Evolutionary conservation across 2,329 filamentous ascomycete species (phyloP).

Genomic region (Colletotrichum sp.): DNA sequence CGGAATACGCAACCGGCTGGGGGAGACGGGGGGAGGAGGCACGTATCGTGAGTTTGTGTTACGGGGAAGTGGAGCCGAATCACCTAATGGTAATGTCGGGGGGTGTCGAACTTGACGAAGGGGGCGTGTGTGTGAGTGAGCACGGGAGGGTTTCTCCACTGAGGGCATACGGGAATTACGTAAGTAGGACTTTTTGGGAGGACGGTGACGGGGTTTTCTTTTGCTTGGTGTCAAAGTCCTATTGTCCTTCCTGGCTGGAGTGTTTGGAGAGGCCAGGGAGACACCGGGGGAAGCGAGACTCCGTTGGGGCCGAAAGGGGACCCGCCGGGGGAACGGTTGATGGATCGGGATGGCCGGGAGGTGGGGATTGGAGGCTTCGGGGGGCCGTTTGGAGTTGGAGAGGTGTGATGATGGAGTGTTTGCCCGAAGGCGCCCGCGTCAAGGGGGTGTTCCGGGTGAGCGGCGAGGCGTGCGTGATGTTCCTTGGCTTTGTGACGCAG

Average conservation of each 20-base stretch:
- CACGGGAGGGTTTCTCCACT: neutral
- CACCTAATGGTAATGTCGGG: neutral
- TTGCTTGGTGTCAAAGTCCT: neutral
- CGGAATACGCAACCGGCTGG: neutral
- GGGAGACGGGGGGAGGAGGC: neutral
- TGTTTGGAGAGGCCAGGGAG: neutral
- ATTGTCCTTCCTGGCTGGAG: neutral
- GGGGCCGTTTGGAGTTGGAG: neutral
- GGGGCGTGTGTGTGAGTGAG: neutral
- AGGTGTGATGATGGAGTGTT: neutral
- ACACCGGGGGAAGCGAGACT: neutral
- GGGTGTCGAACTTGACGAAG: neutral
- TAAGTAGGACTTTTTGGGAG: conserved; percentile 1
- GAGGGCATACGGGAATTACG: conserved; percentile 6
- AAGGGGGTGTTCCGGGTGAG: neutral
- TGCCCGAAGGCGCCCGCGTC: neutral
- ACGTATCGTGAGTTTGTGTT: neutral
- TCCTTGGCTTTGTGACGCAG: neutral
- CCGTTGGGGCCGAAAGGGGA: neutral
- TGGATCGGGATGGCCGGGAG: neutral
- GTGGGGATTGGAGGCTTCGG: neutral
- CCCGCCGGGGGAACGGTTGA: neutral
- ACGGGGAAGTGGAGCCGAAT: neutral
- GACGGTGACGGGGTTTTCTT: neutral
- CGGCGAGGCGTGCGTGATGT: neutral